These are phyloP conservation scores for Penicillium bialowiezense DNA, from an alignment of 495 filamentous ascomycete species.

Conservation along the genomic window DNA sequence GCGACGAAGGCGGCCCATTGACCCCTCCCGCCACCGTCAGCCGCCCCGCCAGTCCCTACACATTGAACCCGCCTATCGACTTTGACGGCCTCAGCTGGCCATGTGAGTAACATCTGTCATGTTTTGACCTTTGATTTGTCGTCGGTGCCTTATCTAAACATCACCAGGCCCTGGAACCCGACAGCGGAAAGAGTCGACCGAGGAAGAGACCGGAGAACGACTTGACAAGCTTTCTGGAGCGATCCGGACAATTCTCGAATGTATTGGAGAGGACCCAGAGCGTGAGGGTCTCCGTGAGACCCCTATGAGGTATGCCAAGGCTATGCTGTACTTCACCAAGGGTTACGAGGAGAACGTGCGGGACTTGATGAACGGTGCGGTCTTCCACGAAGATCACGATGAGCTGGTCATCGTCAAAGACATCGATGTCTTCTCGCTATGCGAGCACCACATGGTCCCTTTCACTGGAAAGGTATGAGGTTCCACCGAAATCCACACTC, in stretches of 20 bases:
- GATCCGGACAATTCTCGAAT: slow-evolving; percentile 88
- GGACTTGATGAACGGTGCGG: slow-evolving; percentile 89
- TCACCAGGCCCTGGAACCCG: slow-evolving; percentile 72
- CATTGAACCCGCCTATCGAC: slow-evolving; percentile 62
- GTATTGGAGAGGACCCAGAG: slow-evolving; percentile 91
- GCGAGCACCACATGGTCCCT: slow-evolving; percentile 96
- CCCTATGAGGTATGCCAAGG: slow-evolving; percentile 88
- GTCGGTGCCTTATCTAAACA: not conserved
- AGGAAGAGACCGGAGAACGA: slow-evolving; percentile 66
- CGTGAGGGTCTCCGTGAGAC: slow-evolving; percentile 86
- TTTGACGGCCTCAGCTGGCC: slow-evolving; percentile 73
- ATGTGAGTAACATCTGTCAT: slow-evolving; percentile 44
- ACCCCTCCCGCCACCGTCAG: slow-evolving; percentile 48
- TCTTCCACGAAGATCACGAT: slow-evolving; percentile 96
- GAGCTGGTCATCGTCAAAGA: slow-evolving; percentile 97
- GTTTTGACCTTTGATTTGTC: too few species aligned
- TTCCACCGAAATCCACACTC: slow-evolving; percentile 2
- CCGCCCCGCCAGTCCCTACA: slow-evolving; percentile 58
- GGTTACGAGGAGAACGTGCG: slow-evolving; percentile 95
- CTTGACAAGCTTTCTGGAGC: slow-evolving; percentile 79
- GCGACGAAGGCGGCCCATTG: slow-evolving; percentile 60
- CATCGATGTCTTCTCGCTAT: slow-evolving; percentile 92
- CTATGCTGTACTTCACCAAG: slow-evolving; percentile 98
- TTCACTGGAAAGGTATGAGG: slow-evolving; percentile 81
- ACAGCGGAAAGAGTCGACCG: slow-evolving; percentile 73